These are phyloP conservation scores for Schwanniomyces yamadae DNA, from an alignment of 805 yeast species.

Conservation along the genomic window DNA sequence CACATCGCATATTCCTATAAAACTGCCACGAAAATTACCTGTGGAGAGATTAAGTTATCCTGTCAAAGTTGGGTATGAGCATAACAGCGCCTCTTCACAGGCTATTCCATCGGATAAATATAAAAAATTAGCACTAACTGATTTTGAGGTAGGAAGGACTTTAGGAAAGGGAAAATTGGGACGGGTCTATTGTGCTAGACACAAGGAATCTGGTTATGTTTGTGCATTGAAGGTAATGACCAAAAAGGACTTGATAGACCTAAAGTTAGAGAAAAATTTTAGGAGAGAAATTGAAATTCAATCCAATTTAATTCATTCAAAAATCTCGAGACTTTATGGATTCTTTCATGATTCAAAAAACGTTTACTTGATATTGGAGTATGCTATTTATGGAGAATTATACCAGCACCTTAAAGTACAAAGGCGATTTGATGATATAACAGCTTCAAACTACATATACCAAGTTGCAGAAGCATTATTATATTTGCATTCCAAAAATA, in stretches of 20 bases:
- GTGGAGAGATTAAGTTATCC: slow-evolving; percentile 1
- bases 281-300: slow-evolving; percentile 92
- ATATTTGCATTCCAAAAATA: slow-evolving; percentile 74
- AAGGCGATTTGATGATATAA: slow-evolving; percentile 67
- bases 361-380: slow-evolving; percentile 83
- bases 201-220: slow-evolving; percentile 68
- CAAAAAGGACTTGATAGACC: slow-evolving; percentile 70
- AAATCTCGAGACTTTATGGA: slow-evolving; percentile 77
- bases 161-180: slow-evolving; percentile 95
- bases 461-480: slow-evolving; percentile 81
- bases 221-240: slow-evolving; percentile 93
- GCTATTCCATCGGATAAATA: slow-evolving; percentile 3
- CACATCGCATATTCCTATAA: slow-evolving; percentile 3
- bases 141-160: slow-evolving; percentile 83
- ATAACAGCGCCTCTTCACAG: not conserved
- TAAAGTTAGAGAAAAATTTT: slow-evolving; percentile 80
- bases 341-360: slow-evolving; percentile 79
- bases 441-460: slow-evolving; percentile 74
- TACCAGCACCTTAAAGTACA: slow-evolving; percentile 68
- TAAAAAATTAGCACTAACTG: slow-evolving; percentile 38
- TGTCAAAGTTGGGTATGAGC: not conserved
- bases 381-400: slow-evolving; percentile 81
- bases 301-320: slow-evolving; percentile 71
- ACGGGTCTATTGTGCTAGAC: slow-evolving; percentile 84
- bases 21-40: slow-evolving; percentile 5